Conservation (phyloP, 352 stramenopile genomes). For the Elongisporangium anandrum region DNA sequence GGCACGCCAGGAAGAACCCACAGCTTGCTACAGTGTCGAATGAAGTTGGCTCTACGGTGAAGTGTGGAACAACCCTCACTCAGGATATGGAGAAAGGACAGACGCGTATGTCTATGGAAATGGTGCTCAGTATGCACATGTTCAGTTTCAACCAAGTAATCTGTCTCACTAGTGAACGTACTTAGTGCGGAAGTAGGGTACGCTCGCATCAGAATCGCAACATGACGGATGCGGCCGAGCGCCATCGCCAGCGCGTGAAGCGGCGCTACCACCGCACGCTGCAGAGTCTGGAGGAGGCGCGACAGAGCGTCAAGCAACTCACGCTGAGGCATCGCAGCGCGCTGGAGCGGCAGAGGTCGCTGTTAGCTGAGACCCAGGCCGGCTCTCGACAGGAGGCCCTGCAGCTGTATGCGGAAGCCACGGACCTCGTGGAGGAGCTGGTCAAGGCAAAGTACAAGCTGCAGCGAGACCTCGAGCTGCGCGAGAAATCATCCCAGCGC, state of each 20-base stretch:
- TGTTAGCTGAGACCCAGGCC: neutral
- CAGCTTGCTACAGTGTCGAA: no score
- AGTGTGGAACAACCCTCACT: no score
- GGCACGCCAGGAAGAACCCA: no score
- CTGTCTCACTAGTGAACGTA: no score
- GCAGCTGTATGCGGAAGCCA: constrained; percentile 43
- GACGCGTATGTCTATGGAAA: no score
- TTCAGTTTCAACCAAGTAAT: no score
- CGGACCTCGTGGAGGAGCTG: constrained; percentile 42
- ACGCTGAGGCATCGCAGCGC: constrained; percentile 27
- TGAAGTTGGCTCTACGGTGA: no score
- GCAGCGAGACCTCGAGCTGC: constrained; percentile 26
- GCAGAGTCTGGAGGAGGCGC: constrained; percentile 32
- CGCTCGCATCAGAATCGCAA: no score
- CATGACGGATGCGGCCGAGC: constrained; percentile 8
- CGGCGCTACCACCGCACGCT: constrained; percentile 41
- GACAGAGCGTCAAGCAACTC: constrained; percentile 22
- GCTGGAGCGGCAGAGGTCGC: constrained; percentile 11
- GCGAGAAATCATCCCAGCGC: constrained; percentile 16
- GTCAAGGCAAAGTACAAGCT: constrained; percentile 44
- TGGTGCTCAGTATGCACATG: no score
- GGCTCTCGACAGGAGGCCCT: no score
- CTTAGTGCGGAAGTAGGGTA: no score
- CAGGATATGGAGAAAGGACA: no score
- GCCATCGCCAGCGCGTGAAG: constrained; percentile 57